phyloP scores from a whole-genome alignment of 805 yeast species.

The Metschnikowia matae region DNA sequence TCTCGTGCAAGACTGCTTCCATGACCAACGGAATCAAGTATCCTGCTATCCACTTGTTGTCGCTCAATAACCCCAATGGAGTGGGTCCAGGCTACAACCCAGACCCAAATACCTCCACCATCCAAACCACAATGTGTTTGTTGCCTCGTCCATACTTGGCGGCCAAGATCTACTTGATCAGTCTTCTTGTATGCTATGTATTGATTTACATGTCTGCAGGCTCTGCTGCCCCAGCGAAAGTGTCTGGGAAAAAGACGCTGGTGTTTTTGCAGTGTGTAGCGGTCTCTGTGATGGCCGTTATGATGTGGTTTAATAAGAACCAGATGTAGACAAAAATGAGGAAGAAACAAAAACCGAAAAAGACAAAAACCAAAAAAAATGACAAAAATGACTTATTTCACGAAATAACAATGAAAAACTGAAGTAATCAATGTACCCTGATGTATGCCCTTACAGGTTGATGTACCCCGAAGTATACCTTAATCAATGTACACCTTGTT shows the following conservation, averaged over 20 bases:
- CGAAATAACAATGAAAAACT: no score
- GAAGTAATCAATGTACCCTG: no score
- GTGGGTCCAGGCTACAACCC: background rate
- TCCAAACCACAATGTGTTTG: constrained; percentile 48
- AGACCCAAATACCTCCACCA: constrained; percentile 15
- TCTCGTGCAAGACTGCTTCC: constrained; percentile 83
- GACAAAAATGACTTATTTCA: no score
- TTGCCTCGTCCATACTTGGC: constrained; percentile 50
- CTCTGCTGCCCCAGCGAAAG: background rate
- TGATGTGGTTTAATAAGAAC: constrained; percentile 7
- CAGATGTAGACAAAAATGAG: constrained; percentile 3
- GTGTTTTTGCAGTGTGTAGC: constrained; percentile 1
- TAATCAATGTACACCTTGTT: constrained; percentile 8
- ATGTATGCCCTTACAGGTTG: no score
- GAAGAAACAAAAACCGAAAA: no score
- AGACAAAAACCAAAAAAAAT: no score
- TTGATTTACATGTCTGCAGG: constrained; percentile 11
- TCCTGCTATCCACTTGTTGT: constrained; percentile 84
- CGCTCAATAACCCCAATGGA: constrained; percentile 50
- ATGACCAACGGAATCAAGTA: constrained; percentile 86
- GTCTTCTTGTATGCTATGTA: constrained; percentile 9
- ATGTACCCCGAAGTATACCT: no score
- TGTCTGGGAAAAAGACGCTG: background rate
- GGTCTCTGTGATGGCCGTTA: constrained; percentile 2
- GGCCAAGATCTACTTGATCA: constrained; percentile 14